phyloP scores from a whole-genome alignment of 306 rosid genomes.

The Vachellia collinsii region DNA sequence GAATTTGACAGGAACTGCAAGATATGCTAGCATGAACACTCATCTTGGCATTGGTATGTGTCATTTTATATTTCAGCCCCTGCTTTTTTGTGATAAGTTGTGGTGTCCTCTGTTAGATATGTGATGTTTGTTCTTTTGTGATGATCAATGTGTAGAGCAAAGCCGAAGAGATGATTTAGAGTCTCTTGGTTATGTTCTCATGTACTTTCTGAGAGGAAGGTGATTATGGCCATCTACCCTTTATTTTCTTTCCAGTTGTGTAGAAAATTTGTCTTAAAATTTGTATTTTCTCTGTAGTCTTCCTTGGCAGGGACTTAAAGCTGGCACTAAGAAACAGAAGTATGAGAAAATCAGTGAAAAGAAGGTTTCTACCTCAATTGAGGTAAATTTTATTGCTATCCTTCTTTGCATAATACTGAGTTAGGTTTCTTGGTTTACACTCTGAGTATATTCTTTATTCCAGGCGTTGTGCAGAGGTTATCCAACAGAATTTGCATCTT shows the following conservation, averaged over 20 bases:
- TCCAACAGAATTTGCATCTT: constrained; percentile 87
- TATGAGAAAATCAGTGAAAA: constrained; percentile 87
- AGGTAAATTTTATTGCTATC: constrained; percentile 49
- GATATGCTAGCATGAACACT: too few relatives aligned
- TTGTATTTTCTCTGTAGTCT: constrained; percentile 55
- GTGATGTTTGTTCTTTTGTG: constrained; percentile 32
- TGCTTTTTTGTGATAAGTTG: constrained; percentile 1
- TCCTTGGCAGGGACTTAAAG: constrained; percentile 95
- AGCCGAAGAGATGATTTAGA: constrained; percentile 92
- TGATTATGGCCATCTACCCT: constrained; percentile 42
- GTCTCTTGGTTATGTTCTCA: constrained; percentile 86
- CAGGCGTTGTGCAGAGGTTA: constrained; percentile 88
- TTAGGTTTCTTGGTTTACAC: neutral
- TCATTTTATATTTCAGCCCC: too few relatives aligned
- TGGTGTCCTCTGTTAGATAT: constrained; percentile 19
- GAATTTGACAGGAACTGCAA: too few relatives aligned
- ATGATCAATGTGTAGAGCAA: constrained; percentile 58
- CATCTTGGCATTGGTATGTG: too few relatives aligned
- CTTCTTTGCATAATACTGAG: neutral
- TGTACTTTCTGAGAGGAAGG: constrained; percentile 89
- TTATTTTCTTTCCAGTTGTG: constrained; percentile 7
- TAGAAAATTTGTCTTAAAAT: constrained; percentile 31
- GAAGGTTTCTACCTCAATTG: constrained; percentile 82
- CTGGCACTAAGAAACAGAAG: constrained; percentile 87
- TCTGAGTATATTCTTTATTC: constrained; percentile 40